Base-by-base conservation (phyloP, 1,284 basidiomycete species). In the Chiua sp. region DNA sequence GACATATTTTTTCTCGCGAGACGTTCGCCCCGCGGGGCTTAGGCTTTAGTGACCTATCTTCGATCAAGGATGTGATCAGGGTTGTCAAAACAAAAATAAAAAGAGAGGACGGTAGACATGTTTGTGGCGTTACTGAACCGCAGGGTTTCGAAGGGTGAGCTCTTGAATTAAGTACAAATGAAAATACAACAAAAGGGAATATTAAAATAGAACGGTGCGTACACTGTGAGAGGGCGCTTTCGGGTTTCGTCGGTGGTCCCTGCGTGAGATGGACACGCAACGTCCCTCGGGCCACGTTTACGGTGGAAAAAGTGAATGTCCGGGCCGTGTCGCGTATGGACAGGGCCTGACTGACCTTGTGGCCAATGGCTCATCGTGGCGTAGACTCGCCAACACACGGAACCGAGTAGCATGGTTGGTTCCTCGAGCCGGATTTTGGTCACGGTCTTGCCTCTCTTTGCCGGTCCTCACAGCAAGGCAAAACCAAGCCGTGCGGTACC, bases 1-100 rank as follows among this genome's bases (percentile, higher is more conserved):
- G 51, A 28, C 42, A 44, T 28, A 47, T n/a, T n/a, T 28, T 52
- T 44, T 57, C 58, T 39, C 57, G 57, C 49, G 42, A 26, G 37
- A 7, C 42, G 28, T 44, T 44, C 7, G 12, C 39, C 39, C 51
- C 51, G 51, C 39, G 51, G 28, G 51, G 51, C 51, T 28, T 26
- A 39, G 37, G 37, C 37, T 20, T 39, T 18, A 13, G 35, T 13
- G 16, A 2, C 16, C 20, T 39, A 39, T 39, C 37, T 44, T 44
- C 42, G 42, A 44, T 44, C 42, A 44, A 20, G n/a, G 42, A 22
- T 44, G 20, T 44, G n/a, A 44, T 44, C 42, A 22, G 42, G 42
- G 20, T 22, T 22, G 42, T 44, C 37, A 39, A 8, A 44, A 44
- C 42, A 22, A 22, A 44, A 44, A 44, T 44, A n/a, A 39, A 35